Evolutionary conservation across 768 basidiomycete species (phyloP).

Genomic region (Asterophora parasitica): DNA sequence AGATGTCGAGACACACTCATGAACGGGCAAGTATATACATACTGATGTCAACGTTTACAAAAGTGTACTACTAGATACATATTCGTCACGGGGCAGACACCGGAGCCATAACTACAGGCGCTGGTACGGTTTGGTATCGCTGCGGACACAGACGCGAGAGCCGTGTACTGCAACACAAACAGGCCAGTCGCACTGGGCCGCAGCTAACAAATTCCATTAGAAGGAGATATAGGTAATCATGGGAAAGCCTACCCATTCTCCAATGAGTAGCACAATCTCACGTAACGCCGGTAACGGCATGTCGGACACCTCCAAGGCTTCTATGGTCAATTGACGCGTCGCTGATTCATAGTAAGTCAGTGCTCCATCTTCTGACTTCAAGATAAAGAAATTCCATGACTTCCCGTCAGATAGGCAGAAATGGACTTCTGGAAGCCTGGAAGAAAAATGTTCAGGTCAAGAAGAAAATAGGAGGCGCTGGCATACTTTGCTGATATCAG

Average conservation of each 20-base stretch:
- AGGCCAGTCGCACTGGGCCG: conserved; percentile 12
- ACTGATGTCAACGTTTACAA: no score
- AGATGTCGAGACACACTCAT: no score
- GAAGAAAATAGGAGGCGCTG: conserved; percentile 11
- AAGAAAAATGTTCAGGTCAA: conserved; percentile 16
- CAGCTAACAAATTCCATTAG: conserved; percentile 13
- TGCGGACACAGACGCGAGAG: no score
- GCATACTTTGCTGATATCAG: conserved; percentile 22
- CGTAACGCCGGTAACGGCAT: conserved; percentile 15
- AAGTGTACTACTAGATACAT: no score
- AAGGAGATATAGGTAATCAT: conserved; percentile 1
- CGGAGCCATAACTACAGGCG: no score
- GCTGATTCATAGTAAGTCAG: conserved; percentile 23
- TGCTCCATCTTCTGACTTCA: conserved; percentile 21
- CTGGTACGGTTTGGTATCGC: no score
- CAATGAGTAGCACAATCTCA: conserved; percentile 22
- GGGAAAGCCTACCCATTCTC: conserved; percentile 22
- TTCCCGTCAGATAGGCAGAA: conserved; percentile 31
- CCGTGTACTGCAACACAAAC: conserved; percentile 12
- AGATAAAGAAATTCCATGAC: conserved; percentile 27
- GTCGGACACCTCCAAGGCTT: conserved; percentile 16
- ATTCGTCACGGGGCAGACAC: no score
- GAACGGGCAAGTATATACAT: no score
- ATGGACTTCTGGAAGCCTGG: conserved; percentile 24
- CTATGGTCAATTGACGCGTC: conserved; percentile 18